Conservation (phyloP, 495 filamentous ascomycete species). For the Neurospora sublineolata region DNA sequence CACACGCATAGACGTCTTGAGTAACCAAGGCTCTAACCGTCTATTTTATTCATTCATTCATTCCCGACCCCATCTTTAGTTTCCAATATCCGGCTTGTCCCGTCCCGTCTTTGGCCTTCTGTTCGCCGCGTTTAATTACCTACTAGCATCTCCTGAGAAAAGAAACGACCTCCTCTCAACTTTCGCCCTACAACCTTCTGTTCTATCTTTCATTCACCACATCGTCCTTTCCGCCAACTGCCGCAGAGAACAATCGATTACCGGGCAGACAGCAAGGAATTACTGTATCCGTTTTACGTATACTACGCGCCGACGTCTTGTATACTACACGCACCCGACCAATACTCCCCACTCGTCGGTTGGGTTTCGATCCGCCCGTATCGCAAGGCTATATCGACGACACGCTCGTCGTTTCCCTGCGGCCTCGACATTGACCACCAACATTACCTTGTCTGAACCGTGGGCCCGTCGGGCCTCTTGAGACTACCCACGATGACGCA, state of each 20-base stretch:
- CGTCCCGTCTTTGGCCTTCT: neutral
- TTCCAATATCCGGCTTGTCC: neutral
- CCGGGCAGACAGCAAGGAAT: neutral
- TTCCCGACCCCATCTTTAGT: neutral
- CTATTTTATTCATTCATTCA: neutral
- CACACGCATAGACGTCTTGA: neutral
- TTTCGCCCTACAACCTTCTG: neutral
- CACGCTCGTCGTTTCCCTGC: neutral
- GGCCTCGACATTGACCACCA: neutral
- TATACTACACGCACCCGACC: neutral
- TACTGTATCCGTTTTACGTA: neutral
- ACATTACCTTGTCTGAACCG: neutral
- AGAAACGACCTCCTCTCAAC: neutral
- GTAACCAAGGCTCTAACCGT: neutral
- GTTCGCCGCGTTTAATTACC: neutral
- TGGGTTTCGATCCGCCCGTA: neutral
- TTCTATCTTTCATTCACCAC: neutral
- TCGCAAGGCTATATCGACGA: neutral
- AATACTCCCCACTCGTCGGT: neutral
- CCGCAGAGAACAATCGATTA: neutral
- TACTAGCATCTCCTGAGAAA: neutral
- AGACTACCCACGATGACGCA: constrained; percentile 15
- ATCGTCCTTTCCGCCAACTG: neutral
- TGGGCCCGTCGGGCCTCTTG: neutral
- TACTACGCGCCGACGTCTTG: neutral